These are phyloP conservation scores for Fusarium clavum DNA, from an alignment of 2,329 filamentous ascomycete species.

Conservation along the genomic window DNA sequence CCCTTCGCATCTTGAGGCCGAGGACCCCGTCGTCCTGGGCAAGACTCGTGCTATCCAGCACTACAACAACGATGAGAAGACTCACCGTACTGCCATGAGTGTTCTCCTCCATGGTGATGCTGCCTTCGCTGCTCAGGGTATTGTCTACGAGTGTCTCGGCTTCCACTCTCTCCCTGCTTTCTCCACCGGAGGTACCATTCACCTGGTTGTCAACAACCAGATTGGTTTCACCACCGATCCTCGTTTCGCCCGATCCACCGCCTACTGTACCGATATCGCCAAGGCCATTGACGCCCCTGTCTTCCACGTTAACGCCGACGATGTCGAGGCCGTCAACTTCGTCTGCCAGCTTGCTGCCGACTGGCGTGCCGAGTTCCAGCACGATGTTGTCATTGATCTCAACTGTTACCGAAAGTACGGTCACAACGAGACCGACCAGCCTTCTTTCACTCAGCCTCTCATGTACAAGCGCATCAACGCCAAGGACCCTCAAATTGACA, in stretches of 20 bases:
- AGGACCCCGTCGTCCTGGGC: constrained; percentile 96
- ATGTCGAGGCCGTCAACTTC: constrained; percentile 98
- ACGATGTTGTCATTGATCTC: constrained; percentile 96
- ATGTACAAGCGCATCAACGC: constrained; percentile 99
- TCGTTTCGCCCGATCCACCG: constrained; percentile 94
- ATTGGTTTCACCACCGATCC: constrained; percentile 99
- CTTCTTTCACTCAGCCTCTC: constrained; percentile 97
- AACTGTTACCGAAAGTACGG: constrained; percentile 99
- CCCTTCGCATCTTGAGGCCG: constrained; percentile 96
- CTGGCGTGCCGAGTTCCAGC: constrained; percentile 98
- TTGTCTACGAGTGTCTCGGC: constrained; percentile 98
- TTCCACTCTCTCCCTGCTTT: constrained; percentile 97
- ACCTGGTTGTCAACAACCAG: constrained; percentile 99
- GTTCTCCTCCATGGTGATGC: constrained; percentile 97
- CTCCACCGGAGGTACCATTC: constrained; percentile 96
- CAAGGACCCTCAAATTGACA: constrained; percentile 86
- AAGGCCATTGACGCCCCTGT: constrained; percentile 98
- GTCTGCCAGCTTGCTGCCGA: constrained; percentile 97
- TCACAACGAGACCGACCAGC: constrained; percentile 99
- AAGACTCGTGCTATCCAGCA: constrained; percentile 98
- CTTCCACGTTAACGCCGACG: constrained; percentile 99
- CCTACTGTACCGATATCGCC: constrained; percentile 99
- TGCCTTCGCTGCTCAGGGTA: constrained; percentile 94
- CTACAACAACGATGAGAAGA: constrained; percentile 96
- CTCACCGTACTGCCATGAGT: constrained; percentile 91